Evolutionary conservation across 495 filamentous ascomycete genomes (phyloP).

Genomic region (Penicillium crystallinum): DNA sequence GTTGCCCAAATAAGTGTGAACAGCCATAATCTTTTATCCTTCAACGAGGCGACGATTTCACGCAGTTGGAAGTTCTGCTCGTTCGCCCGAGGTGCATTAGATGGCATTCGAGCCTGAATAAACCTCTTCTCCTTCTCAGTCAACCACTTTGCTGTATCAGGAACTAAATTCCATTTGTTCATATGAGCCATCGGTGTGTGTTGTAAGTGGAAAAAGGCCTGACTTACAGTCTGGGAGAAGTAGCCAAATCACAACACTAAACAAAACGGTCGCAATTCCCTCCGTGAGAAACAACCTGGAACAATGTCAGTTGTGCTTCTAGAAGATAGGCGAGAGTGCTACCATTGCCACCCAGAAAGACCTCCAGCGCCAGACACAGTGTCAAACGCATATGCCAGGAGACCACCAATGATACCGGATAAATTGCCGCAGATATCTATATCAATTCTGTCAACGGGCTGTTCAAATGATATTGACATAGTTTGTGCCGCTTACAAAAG

Average conservation of each 20-base stretch:
- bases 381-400: constrained; percentile 30
- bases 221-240: constrained; percentile 31
- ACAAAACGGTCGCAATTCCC: constrained; percentile 34
- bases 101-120: constrained; percentile 34
- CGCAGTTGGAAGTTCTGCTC: constrained; percentile 30
- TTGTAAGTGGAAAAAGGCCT: not conserved
- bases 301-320: not conserved
- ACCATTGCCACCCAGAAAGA: constrained; percentile 35
- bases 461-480: not conserved
- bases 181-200: not conserved
- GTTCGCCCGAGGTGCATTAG: constrained; percentile 31
- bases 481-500: constrained; percentile 7
- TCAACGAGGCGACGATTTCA: constrained; percentile 32
- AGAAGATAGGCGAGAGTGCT: not conserved
- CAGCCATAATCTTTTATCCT: constrained; percentile 20
- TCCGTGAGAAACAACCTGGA: constrained; percentile 32
- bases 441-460: not conserved
- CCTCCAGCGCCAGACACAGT: constrained; percentile 26
- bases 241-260: constrained; percentile 25
- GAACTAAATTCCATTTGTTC: constrained; percentile 11
- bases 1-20: constrained; percentile 36
- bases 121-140: constrained; percentile 37
- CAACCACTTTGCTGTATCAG: constrained; percentile 28
- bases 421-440: constrained; percentile 31
- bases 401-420: constrained; percentile 27